A percentile compares a stretch with the other conserved stretches of the same genome.
Conservation (phyloP, 345 rosid species). For the Durio zibethinus region DNA sequence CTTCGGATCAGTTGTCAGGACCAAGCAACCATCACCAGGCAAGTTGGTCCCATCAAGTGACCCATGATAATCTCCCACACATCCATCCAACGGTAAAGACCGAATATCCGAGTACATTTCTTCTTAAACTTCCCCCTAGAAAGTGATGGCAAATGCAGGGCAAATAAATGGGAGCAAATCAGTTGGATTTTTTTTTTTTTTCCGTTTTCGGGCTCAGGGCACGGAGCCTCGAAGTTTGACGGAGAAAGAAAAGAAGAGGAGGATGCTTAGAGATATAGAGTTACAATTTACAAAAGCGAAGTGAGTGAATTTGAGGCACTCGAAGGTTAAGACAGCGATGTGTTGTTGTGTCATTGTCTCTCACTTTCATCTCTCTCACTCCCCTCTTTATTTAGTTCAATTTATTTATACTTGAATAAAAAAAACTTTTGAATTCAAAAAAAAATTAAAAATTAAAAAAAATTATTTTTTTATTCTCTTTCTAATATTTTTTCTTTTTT, state of each 20-base stretch:
- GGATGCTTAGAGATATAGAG: neutral
- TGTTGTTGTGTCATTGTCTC: constrained; percentile 28
- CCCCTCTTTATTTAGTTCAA: neutral
- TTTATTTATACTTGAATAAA: neutral
- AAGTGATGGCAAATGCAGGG: neutral
- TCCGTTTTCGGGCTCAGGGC: neutral
- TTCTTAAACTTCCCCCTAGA: neutral
- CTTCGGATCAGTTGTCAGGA: constrained; percentile 88
- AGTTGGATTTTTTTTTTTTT: neutral
- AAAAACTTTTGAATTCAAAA: neutral
- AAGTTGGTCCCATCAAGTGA: constrained; percentile 63
- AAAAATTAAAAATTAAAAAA: too few relatives aligned
- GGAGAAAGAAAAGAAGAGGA: neutral
- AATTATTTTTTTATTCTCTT: too few relatives aligned
- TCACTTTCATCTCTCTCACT: neutral
- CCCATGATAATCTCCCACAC: constrained; percentile 37
- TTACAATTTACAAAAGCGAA: neutral
- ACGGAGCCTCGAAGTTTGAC: constrained; percentile 15
- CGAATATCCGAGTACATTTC: constrained; percentile 78
- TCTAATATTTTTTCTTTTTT: too few relatives aligned
- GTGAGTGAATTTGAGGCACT: constrained; percentile 15
- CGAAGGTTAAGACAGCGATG: constrained; percentile 28
- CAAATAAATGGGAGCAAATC: neutral
- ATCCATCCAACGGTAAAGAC: constrained; percentile 65
- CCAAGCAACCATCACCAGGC: constrained; percentile 71